Conservation (phyloP, 768 basidiomycete species). For the Phanerochaete sordida region DNA sequence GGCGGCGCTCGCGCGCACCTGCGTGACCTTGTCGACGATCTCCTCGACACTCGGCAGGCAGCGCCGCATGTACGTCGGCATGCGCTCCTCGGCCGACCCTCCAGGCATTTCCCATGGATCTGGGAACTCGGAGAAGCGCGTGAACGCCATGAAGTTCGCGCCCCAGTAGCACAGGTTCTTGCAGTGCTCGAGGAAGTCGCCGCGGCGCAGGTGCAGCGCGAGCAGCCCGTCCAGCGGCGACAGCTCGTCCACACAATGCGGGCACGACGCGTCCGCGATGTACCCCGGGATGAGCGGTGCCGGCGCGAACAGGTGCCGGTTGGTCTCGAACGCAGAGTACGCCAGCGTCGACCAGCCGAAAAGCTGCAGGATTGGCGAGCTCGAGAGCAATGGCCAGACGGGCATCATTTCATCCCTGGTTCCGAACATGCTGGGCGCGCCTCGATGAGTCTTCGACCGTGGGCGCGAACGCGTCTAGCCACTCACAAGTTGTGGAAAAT, state of each 20-base stretch:
- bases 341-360: conserved; percentile 57
- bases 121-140: conserved; percentile 36
- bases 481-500: conserved; percentile 12
- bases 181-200: conserved; percentile 46
- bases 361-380: conserved; percentile 46
- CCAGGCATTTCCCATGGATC: conserved; percentile 33
- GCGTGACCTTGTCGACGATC: conserved; percentile 37
- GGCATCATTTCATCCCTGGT: conserved; percentile 15
- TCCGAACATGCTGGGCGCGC: conserved; percentile 18
- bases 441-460: neutral
- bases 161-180: conserved; percentile 29
- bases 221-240: conserved; percentile 36
- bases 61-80: conserved; percentile 30
- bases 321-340: conserved; percentile 31
- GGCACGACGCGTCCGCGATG: neutral
- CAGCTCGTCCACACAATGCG: conserved; percentile 10
- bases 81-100: conserved; percentile 21
- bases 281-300: conserved; percentile 1
- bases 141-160: conserved; percentile 40
- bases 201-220: conserved; percentile 47
- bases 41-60: conserved; percentile 40
- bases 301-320: conserved; percentile 13
- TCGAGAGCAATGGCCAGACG: conserved; percentile 38
- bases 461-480: neutral
- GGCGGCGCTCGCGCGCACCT: conserved; percentile 24